Conservation (phyloP, 345 rosid species). For the Heritiera fomes region DNA sequence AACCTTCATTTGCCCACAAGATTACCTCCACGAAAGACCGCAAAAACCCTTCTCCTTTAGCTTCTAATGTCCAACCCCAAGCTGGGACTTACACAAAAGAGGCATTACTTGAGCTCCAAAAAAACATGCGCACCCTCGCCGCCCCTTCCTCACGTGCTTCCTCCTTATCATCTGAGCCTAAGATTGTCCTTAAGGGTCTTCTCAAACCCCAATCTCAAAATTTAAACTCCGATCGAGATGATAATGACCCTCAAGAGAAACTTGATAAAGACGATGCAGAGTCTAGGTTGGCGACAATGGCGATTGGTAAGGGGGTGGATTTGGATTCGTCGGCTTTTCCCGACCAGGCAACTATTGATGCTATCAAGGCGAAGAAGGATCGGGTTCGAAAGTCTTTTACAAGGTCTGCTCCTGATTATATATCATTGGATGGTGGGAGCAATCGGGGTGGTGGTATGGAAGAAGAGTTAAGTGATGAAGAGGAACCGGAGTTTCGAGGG, state of each 20-base stretch:
- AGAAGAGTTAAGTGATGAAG: constrained; percentile 80
- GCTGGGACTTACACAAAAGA: constrained; percentile 80
- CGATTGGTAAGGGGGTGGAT: constrained; percentile 14
- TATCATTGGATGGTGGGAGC: constrained; percentile 60
- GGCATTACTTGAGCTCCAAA: constrained; percentile 24
- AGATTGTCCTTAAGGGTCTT: neutral
- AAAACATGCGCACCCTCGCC: constrained; percentile 34
- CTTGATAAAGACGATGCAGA: constrained; percentile 26
- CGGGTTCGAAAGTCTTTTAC: constrained; percentile 21
- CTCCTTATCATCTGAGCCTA: neutral
- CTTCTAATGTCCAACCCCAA: constrained; percentile 39
- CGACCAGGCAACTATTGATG: too few relatives aligned
- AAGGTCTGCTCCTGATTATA: constrained; percentile 17
- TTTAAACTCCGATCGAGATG: constrained; percentile 32
- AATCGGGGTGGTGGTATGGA: constrained; percentile 33
- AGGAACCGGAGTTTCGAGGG: constrained; percentile 63
- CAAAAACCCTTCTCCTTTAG: constrained; percentile 29
- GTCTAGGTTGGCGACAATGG: constrained; percentile 33
- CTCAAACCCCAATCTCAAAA: constrained; percentile 42
- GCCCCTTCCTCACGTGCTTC: constrained; percentile 28
- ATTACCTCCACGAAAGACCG: constrained; percentile 60
- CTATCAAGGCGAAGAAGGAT: constrained; percentile 39
- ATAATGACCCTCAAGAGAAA: neutral
- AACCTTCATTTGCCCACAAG: constrained; percentile 55
- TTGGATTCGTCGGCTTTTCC: too few relatives aligned